Evolutionary conservation across 2,329 filamentous ascomycete genomes (phyloP), one percentile per base, ranked within the genome.

Genomic region (Fusarium setosum): DNA sequence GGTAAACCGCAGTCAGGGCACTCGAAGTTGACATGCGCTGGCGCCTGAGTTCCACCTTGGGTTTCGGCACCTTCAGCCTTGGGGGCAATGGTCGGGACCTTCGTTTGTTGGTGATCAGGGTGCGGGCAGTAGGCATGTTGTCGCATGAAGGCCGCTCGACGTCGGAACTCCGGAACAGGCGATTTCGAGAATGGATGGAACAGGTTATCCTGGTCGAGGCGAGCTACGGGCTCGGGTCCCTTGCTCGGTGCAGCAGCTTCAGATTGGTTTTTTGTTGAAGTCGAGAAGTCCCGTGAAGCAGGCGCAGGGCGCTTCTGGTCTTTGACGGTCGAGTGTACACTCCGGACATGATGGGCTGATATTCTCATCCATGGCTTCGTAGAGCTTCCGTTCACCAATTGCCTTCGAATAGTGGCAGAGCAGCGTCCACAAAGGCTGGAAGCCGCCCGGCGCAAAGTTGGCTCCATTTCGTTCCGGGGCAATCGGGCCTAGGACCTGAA

Each of bases 1-100:
- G 96, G 94, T 38, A 98, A 87, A 13, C 96, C 96, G 72, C 96
- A 99, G 77, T 99, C 95, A 1, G 96, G 94, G 73, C 96, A 99
- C 78, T 98, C 96, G 74, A 97, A 97, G 69, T 92, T 85, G 51
- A 97, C 93, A 78, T 97, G 93, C 15, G 90, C 89, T 0, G 95
- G 91, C 10, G 93, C 85, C 62, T 88, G 79, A 35, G 79, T 76
- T 44, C 86, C 88, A 11, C 82, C 85, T 17, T 79, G 74, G 17
- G 81, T 78, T 73, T 90, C 88, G 63, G 83, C 81, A 31, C 84
- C 84, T 75, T 92, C 89, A 11, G 86, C 82, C 68, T 91, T 89
- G 59, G 88, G 81, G 2, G 88, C 85, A 31, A 89, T 89, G 52
- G 84, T 85, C 1, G 92, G 86, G 5, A 90, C 76, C 65, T 92